A percentile compares a stretch with the other conserved stretches of the same genome.
Evolutionary conservation across 805 yeast species (phyloP).

Genomic region (Torulaspora franciscae): DNA sequence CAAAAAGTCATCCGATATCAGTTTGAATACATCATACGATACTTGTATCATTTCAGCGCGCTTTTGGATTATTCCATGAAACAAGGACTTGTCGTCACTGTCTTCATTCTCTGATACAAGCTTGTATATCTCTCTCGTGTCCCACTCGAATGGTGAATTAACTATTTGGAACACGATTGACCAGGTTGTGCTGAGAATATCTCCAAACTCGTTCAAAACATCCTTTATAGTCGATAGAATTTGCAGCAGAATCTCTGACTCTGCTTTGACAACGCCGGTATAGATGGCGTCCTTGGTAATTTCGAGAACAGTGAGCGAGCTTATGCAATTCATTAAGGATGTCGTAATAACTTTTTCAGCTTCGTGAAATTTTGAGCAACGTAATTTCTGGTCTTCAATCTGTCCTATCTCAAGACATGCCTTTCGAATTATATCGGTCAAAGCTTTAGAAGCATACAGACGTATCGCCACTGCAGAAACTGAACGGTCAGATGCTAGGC

Average conservation of each 20-base stretch:
- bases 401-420: conserved; percentile 29
- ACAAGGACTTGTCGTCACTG: conserved; percentile 30
- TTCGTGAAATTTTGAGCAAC: conserved; percentile 13
- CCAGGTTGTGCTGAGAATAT: conserved; percentile 63
- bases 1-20: conserved; percentile 81
- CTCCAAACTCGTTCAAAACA: conserved; percentile 76
- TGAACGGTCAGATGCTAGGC: conserved; percentile 42
- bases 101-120: conserved; percentile 28
- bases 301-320: conserved; percentile 37
- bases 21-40: conserved; percentile 76
- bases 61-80: conserved; percentile 42
- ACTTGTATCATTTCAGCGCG: conserved; percentile 48
- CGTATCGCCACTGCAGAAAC: conserved; percentile 43
- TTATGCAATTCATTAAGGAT: conserved; percentile 45
- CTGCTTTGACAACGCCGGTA: conserved; percentile 43
- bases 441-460: conserved; percentile 44
- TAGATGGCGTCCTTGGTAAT: conserved; percentile 34
- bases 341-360: conserved; percentile 47
- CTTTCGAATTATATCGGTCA: conserved; percentile 46
- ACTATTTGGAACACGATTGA: conserved; percentile 57
- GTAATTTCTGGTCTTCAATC: conserved; percentile 18
- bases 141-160: conserved; percentile 51
- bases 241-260: conserved; percentile 61
- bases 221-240: conserved; percentile 60
- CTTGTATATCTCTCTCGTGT: conserved; percentile 24